phyloP scores from a whole-genome alignment of 148 eudicot species.

The Tetragonia tetragonoides region DNA sequence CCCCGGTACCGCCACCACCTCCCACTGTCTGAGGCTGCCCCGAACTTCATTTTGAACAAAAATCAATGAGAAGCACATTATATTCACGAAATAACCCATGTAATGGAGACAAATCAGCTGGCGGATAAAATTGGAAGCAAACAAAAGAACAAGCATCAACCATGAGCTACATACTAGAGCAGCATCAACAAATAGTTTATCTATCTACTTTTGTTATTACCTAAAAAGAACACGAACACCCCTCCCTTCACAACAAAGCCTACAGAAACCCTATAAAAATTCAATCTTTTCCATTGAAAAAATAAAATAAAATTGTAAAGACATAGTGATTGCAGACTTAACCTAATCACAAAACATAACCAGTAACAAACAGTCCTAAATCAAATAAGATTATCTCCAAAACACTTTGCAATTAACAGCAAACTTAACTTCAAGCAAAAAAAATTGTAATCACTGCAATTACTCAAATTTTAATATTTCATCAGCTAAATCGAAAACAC shows the following conservation, averaged over 20 bases:
- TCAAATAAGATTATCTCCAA: neutral
- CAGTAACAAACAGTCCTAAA: neutral
- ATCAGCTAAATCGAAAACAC: neutral
- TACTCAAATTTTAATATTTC: neutral
- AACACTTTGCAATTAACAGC: conserved; percentile 1
- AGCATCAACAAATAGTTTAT: neutral
- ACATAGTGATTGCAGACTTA: neutral
- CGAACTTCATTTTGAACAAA: conserved; percentile 37
- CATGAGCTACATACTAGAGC: neutral
- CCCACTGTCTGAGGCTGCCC: conserved; percentile 48
- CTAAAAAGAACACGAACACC: neutral
- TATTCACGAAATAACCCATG: conserved; percentile 1
- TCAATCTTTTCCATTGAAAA: conserved; percentile 15
- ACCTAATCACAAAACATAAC: neutral
- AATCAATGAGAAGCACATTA: conserved; percentile 1
- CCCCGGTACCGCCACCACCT: conserved; percentile 49
- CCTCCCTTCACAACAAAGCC: neutral
- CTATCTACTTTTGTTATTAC: neutral
- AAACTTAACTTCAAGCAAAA: neutral
- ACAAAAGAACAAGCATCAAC: neutral
- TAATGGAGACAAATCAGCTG: neutral
- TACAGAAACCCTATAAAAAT: conserved; percentile 12
- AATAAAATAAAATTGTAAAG: neutral
- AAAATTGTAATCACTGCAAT: neutral
- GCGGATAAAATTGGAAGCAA: neutral